Evolutionary conservation across 2,329 filamentous ascomycete species (phyloP), one percentile per base, ranked within the genome.

Genomic region (Pestalotiopsis sp.): DNA sequence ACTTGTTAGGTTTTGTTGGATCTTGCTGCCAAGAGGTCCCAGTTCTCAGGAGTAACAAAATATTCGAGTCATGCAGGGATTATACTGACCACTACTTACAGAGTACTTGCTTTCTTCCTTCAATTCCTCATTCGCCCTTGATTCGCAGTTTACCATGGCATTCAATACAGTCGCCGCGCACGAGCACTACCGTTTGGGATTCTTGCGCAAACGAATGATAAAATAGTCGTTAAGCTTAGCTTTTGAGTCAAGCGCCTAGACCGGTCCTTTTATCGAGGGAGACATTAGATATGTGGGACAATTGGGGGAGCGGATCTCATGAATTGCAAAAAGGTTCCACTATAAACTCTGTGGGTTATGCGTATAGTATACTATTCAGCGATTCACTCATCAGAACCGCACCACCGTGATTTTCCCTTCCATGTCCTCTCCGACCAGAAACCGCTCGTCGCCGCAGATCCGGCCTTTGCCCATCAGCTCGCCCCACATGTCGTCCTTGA

Each of bases 371-470:
- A 62, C 4, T 20, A 11, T 27, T 17, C 14, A n/a, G 59, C 31
- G n/a, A 5, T n/a, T 9, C 14, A 14, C 36, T 5, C 4, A 52
- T 67, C 36, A 67, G 38, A 67, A 67, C 5, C 56, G 52, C 36
- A 67, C n/a, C 3, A 91, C 78, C 0, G 87, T 86, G 61, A 91
- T 76, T 69, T 84, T 81, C 39, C 85, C 82, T 9, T 80, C 74
- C 1, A 72, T 71, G 74, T 88, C 89, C 78, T 91, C 86, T 0
- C 89, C 89, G 12, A 91, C 77, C n/a, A 91, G 66, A 84, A 88
- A 91, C 67, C 87, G 78, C 76, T 91, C 89, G 70, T 89, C 87
- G 1, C 89, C 90, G 45, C 79, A 84, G 17, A 91, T 86, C 69
- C 82, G 82, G 1, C 87, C 88, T 72, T 83, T 86, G 1, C 76